Conservation (phyloP, 164 flowering plant species). For the Berberis vulgaris region DNA sequence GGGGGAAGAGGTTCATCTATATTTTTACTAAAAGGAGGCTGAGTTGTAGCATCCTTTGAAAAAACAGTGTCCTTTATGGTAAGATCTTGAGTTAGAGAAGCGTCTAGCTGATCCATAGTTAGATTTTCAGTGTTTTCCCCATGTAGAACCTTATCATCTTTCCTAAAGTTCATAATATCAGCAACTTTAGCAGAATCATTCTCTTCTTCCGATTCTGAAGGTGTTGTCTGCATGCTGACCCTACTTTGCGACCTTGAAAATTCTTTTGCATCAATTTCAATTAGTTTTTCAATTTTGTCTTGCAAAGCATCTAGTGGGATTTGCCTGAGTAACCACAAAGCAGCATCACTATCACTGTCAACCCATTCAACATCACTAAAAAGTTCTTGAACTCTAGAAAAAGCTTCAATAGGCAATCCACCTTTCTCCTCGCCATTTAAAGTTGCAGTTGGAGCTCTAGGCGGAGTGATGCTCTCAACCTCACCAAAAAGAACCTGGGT, state of each 20-base stretch:
- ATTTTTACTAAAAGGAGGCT: background rate
- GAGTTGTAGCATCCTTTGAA: constrained; percentile 25
- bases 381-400: constrained; percentile 94
- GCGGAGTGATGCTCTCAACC: constrained; percentile 63
- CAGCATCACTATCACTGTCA: constrained; percentile 80
- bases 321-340: constrained; percentile 89
- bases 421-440: constrained; percentile 92
- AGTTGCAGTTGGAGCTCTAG: constrained; percentile 57
- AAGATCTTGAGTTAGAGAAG: constrained; percentile 24
- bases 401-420: constrained; percentile 96
- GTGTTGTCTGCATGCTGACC: constrained; percentile 47
- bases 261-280: constrained; percentile 51
- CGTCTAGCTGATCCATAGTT: constrained; percentile 22
- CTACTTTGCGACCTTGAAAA: constrained; percentile 44
- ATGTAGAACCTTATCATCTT: constrained; percentile 27
- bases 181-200: constrained; percentile 50
- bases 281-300: constrained; percentile 30
- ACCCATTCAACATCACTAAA: constrained; percentile 90
- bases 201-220: constrained; percentile 85
- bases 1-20: constrained; percentile 5
- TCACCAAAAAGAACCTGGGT: constrained; percentile 92
- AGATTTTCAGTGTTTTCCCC: constrained; percentile 8
- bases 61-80: constrained; percentile 26
- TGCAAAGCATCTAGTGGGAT: constrained; percentile 48
- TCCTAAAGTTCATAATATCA: constrained; percentile 43